phyloP scores from a whole-genome alignment of 202 grass and related monocot genomes.

The Sporobolus alterniflorus region DNA sequence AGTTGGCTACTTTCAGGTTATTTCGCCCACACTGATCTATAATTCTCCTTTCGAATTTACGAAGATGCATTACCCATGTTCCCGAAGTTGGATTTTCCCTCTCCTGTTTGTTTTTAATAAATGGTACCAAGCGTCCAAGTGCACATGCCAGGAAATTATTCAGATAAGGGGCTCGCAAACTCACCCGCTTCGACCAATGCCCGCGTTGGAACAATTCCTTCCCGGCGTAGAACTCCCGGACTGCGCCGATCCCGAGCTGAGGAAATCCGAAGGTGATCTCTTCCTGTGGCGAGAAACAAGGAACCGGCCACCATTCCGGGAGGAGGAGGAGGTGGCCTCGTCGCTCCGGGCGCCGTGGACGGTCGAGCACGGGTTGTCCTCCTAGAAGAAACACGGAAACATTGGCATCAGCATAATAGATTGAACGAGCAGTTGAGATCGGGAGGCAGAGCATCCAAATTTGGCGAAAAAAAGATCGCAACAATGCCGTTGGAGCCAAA shows the following conservation, averaged over 20 bases:
- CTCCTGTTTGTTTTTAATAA: neutral
- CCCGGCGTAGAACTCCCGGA: neutral
- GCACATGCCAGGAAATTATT: neutral
- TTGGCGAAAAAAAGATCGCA: neutral
- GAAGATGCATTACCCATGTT: slow-evolving; percentile 10
- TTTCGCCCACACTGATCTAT: neutral
- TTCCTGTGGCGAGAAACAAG: slow-evolving; percentile 44
- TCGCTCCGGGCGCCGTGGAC: slow-evolving; percentile 29
- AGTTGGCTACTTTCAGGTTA: neutral
- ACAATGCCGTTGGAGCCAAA: neutral
- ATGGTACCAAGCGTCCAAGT: neutral
- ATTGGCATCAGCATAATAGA: neutral
- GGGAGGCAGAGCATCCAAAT: neutral
- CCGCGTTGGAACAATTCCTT: slow-evolving; percentile 43
- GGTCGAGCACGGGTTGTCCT: slow-evolving; percentile 21
- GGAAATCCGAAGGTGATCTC: slow-evolving; percentile 51
- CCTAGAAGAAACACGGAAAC: slow-evolving; percentile 26
- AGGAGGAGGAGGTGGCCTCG: slow-evolving; percentile 58
- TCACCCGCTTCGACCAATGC: slow-evolving; percentile 42
- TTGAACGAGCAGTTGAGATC: neutral
- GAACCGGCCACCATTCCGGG: slow-evolving; percentile 24
- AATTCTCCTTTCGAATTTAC: neutral
- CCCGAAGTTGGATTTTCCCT: neutral
- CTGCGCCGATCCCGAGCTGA: slow-evolving; percentile 18
- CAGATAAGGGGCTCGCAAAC: neutral